Evolutionary conservation across 352 stramenopile species (phyloP).

Genomic region (Peronospora farinosa): DNA sequence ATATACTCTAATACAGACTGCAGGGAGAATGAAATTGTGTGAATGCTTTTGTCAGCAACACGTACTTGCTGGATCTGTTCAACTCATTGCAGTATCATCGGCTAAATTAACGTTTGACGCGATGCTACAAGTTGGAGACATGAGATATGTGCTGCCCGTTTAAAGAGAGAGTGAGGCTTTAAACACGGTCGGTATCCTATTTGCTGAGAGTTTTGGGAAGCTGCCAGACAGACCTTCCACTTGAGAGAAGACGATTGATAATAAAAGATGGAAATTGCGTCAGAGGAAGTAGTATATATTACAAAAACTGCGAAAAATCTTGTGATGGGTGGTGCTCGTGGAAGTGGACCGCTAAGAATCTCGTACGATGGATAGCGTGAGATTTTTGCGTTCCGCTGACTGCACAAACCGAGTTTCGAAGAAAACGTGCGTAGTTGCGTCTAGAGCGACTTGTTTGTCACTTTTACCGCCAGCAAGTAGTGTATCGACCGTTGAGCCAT

Average conservation of each 20-base stretch:
- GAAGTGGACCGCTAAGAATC: conserved; percentile 58
- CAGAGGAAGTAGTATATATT: too few species aligned
- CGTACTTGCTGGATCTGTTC: conserved; percentile 85
- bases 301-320: conserved; percentile 6
- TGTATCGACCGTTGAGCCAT: conserved; percentile 6
- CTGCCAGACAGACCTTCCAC: conserved; percentile 34
- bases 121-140: conserved; percentile 49
- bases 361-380: conserved; percentile 46
- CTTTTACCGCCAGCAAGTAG: conserved; percentile 15
- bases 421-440: conserved; percentile 50
- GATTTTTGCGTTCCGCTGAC: conserved; percentile 63
- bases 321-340: conserved; percentile 27
- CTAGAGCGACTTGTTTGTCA: conserved; percentile 50
- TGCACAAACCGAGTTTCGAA: conserved; percentile 71
- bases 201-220: conserved; percentile 74
- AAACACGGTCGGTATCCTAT: conserved; percentile 46
- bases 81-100: conserved; percentile 73
- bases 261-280: too few species aligned
- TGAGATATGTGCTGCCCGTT: conserved; percentile 40
- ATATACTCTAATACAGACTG: conserved; percentile 71
- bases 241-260: conserved; percentile 3
- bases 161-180: conserved; percentile 79
- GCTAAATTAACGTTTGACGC: conserved; percentile 80
- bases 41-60: conserved; percentile 79
- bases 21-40: conserved; percentile 54